phyloP scores from a whole-genome alignment of 129 eudicot species.

The Tagetes patula region DNA sequence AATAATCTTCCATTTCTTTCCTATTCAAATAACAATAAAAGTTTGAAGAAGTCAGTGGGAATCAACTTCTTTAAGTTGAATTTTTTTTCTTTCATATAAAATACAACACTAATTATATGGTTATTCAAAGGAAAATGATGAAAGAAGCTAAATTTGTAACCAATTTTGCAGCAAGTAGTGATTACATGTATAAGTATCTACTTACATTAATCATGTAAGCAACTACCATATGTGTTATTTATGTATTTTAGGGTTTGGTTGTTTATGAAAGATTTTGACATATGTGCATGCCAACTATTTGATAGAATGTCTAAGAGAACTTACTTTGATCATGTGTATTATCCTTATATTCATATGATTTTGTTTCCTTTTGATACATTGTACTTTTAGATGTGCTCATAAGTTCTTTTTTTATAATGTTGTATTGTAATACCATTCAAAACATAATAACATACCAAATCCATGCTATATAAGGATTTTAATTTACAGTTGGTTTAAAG shows the following conservation, averaged over 20 bases:
- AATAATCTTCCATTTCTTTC: background rate
- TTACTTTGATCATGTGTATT: conserved; percentile 6
- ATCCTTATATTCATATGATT: background rate
- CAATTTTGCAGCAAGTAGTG: conserved; percentile 15
- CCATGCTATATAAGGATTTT: no score
- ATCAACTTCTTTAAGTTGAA: conserved; percentile 12
- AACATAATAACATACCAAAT: no score
- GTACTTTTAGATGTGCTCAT: no score
- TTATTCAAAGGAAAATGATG: background rate
- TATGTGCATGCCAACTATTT: conserved; percentile 3
- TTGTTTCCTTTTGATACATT: no score
- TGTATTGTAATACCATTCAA: no score
- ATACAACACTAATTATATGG: background rate
- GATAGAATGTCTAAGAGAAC: conserved; percentile 10
- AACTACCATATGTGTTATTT: background rate
- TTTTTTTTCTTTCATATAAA: background rate
- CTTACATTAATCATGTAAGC: conserved; percentile 17
- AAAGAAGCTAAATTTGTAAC: conserved; percentile 12
- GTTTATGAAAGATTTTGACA: background rate
- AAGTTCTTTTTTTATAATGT: no score
- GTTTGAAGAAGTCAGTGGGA: conserved; percentile 10
- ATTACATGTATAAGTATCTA: background rate
- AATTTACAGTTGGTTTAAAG: no score
- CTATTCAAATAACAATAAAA: background rate
- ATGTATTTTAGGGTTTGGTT: conserved; percentile 9